Base-by-base conservation (phyloP, 208 protist species). In the Leishmania amazonensis region DNA sequence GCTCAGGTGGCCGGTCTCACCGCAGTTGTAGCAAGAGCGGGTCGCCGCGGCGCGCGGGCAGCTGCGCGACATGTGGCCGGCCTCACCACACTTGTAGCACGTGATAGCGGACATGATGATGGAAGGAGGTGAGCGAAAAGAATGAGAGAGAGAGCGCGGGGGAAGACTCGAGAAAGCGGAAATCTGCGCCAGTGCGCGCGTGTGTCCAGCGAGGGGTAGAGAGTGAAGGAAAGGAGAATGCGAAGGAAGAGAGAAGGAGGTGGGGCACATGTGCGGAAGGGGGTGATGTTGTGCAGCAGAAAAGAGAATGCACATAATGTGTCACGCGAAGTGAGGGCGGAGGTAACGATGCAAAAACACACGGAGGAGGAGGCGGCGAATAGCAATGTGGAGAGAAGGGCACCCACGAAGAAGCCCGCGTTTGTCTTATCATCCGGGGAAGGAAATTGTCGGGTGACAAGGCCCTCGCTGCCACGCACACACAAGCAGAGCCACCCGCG, bases 1-100 rank as follows among this genome's bases (percentile, higher is more conserved):
- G 89, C 89, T 79, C 79, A 95, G 65, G 84, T 95, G 91, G 24
- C 87, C 91, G 60, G 88, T 65, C 85, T 91, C 72, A 35, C 87
- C 84, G 78, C 91, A 94, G 76, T 88, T 86, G 87, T 87, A 92
- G 87, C 92, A 95, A 13, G 86, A 72, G 47, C 91, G 95, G 80
- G 75, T 81, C 45, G 42, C 84, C 57, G 64, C 80, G 65, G 51
- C 76, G 67, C 62, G 86, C 83, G 80, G 90, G 88, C 90, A 94
- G 62, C 90, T 87, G 81, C 89, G 83, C 70, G 67, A 74, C 80
- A 95, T 86, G 88, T 95, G 91, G 54, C 88, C 91, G 67, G 89
- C 64, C 80, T 92, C 81, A 74, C 87, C 85, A 80, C 92, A 95
- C 74, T 86, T 86, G 90, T 91, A 93, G 89, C 93, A 96, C 38